Base-by-base conservation (phyloP, 345 rosid species). In the Sonneratia caseolaris region DNA sequence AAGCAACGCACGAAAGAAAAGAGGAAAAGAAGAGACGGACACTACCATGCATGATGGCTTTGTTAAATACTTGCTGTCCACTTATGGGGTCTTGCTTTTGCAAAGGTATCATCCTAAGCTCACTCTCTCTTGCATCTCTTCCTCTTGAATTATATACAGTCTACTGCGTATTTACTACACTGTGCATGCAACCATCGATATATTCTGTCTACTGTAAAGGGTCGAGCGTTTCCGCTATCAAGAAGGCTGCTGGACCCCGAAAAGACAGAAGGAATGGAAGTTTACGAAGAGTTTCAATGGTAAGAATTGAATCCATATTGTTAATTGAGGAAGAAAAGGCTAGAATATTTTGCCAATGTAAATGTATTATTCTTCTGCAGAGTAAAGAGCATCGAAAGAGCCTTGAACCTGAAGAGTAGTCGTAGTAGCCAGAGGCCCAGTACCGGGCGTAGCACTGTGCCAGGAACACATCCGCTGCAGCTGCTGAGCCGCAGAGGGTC, bases 401-500 rank as follows among this genome's bases (percentile, higher is more conserved):
- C 72, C 75, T 2, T 37, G 13, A 59, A 89, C 97, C 94, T 82
- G 96, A 72, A 42, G 88, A 68, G 76, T 72, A 77, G 74, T 85
- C 88, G 47, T 86, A 87, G 80, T 87, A 87, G 73, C 95, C 98
- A 27, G 96, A 89, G 7, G 92, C 92, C 97, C 97, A 93, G 79
- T 91, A 93, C 3, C 86, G 85, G 68, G 92, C 96, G 73, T 85
- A 91, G 53, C 98, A 93, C 80, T 91, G 93, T 32, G 84, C 94
- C 79, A 87, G 81, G 85, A 79, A 93, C 68, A 91, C 94, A 65
- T 88, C 97, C 3, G 90, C 92, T 0, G 97, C 92, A 0, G 88
- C 91, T 24, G 97, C 92, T 2, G 97, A 88, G 47, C 97, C 98
- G 55, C 96, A 91, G n/a, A 89, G 74, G 68, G 67, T 87, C 86